Conservation (phyloP, 352 stramenopile species). For the Phytophthora citrophthora region DNA sequence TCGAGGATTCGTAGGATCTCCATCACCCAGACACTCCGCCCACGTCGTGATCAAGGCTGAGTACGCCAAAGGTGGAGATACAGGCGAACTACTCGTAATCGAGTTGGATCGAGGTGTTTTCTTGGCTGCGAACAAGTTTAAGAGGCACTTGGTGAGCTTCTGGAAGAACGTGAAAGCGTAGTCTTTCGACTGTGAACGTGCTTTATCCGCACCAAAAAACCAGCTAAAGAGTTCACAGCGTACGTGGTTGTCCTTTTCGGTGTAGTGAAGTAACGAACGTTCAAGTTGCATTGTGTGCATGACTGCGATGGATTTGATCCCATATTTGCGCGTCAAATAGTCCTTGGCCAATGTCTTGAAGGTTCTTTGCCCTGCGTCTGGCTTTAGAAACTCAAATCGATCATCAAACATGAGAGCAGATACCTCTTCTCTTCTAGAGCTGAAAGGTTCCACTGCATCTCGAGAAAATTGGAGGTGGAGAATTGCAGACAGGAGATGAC, state of each 20-base stretch:
- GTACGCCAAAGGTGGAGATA: constrained; percentile 35
- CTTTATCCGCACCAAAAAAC: constrained; percentile 67
- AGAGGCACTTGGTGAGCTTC: constrained; percentile 50
- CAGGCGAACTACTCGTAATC: background rate
- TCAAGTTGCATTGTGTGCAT: constrained; percentile 77
- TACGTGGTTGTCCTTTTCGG: constrained; percentile 46
- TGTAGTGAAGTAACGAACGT: constrained; percentile 67
- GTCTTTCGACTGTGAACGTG: constrained; percentile 49
- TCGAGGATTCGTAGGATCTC: constrained; percentile 31
- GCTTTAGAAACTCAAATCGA: constrained; percentile 44
- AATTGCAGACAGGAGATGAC: constrained; percentile 62
- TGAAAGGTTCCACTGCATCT: constrained; percentile 38
- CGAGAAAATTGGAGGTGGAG: constrained; percentile 71
- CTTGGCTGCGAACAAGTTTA: constrained; percentile 42
- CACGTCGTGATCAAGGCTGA: constrained; percentile 53
- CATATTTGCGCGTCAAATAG: constrained; percentile 70
- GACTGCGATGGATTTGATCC: constrained; percentile 75
- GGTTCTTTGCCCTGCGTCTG: constrained; percentile 22
- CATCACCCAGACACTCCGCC: constrained; percentile 77
- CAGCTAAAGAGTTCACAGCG: constrained; percentile 72
- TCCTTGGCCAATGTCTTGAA: constrained; percentile 72
- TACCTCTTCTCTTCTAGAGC: constrained; percentile 7
- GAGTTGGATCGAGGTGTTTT: constrained; percentile 30
- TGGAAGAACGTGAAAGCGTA: constrained; percentile 71
- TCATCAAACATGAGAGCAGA: constrained; percentile 37